A percentile compares a stretch with the other conserved stretches of the same genome.
These are phyloP conservation scores for Moricandia moricandioides DNA, from an alignment of 345 rosid genomes.

Conservation along the genomic window DNA sequence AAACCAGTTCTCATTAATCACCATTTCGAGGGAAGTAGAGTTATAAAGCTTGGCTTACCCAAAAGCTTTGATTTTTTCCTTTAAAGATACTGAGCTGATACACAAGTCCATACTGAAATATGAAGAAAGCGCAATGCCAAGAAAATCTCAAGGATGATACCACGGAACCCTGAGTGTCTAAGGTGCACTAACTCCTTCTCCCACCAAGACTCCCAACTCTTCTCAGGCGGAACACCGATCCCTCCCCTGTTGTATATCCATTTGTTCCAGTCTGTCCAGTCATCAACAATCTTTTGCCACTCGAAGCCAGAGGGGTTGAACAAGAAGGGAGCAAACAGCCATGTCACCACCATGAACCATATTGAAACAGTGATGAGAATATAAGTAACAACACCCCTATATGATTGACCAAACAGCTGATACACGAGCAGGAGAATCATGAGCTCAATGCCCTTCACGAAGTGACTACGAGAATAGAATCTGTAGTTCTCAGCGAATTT, in stretches of 20 bases:
- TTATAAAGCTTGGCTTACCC: conserved; percentile 37
- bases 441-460: conserved; percentile 65
- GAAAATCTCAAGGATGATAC: conserved; percentile 49
- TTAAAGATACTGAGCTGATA: conserved; percentile 51
- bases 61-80: conserved; percentile 40
- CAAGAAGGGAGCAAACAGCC: conserved; percentile 69
- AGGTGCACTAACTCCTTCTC: conserved; percentile 63
- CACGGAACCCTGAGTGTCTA: conserved; percentile 49
- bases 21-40: neutral
- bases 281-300: conserved; percentile 72
- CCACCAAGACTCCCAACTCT: conserved; percentile 85
- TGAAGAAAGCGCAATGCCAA: conserved; percentile 56
- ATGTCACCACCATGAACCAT: conserved; percentile 65
- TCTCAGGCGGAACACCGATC: conserved; percentile 58
- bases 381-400: conserved; percentile 46
- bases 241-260: conserved; percentile 62
- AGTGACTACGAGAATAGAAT: conserved; percentile 67
- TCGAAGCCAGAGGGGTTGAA: conserved; percentile 71
- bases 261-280: conserved; percentile 70
- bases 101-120: conserved; percentile 65
- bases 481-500: conserved; percentile 84
- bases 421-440: conserved; percentile 61
- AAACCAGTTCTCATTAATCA: neutral
- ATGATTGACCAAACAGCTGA: conserved; percentile 49
- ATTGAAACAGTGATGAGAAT: conserved; percentile 53